phyloP scores from a whole-genome alignment of 1,284 basidiomycete species.

The Golubevia pallescens region DNA sequence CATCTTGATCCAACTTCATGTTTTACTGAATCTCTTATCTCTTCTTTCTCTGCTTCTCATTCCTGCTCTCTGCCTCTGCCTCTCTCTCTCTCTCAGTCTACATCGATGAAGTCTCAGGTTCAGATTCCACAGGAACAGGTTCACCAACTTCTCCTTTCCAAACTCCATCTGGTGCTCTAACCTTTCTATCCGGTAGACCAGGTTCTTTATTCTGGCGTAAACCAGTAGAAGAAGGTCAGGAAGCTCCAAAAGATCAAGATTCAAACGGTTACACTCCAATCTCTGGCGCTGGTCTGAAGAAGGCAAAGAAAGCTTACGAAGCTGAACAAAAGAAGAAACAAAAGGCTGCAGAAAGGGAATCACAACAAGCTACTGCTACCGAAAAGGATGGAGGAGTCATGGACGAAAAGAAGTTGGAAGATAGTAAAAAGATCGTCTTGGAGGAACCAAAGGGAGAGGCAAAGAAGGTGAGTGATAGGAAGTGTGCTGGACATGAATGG shows the following conservation, averaged over 20 bases:
- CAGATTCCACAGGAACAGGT: constrained; percentile 18
- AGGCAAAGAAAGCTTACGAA: constrained; percentile 60
- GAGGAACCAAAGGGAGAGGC: constrained; percentile 32
- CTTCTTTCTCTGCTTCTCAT: neutral
- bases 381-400: constrained; percentile 20
- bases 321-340: constrained; percentile 54
- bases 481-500: no score
- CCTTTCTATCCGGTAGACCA: no score
- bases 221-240: no score
- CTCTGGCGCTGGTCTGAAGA: constrained; percentile 52
- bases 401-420: constrained; percentile 49
- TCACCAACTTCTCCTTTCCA: neutral
- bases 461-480: constrained; percentile 14
- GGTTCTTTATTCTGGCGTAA: no score
- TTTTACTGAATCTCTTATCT: neutral
- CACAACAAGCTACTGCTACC: neutral
- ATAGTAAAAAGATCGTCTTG: constrained; percentile 53
- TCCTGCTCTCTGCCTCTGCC: neutral
- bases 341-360: constrained; percentile 52
- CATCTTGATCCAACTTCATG: neutral
- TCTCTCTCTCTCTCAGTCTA: constrained; percentile 23
- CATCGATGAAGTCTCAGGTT: constrained; percentile 52
- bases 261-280: constrained; percentile 54
- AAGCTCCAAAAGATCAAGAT: constrained; percentile 20
- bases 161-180: no score